phyloP scores from a whole-genome alignment of 257 asterid genomes.

The Mitragyna speciosa region DNA sequence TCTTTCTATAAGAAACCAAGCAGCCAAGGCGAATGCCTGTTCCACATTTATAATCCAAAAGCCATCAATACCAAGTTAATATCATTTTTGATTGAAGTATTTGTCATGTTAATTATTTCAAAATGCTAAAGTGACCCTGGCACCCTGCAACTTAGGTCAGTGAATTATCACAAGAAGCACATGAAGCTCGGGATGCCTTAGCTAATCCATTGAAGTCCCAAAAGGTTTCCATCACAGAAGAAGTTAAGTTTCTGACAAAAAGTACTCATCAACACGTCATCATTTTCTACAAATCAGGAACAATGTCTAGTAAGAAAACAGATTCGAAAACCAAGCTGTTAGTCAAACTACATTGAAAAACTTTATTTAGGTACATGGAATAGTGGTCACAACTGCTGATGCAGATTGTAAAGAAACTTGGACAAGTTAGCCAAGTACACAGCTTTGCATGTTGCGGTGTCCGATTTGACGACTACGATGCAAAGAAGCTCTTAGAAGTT shows the following conservation, averaged over 20 bases:
- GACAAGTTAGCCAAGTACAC: background rate
- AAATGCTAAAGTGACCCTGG: background rate
- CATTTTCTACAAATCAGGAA: background rate
- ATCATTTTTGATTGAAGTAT: no score
- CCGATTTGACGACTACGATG: no score
- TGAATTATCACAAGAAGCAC: background rate
- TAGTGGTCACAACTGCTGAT: background rate
- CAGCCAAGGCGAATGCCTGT: background rate
- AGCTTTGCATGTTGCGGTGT: background rate
- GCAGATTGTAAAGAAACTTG: background rate
- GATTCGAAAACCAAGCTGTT: background rate
- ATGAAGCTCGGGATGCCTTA: no score
- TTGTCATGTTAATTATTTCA: background rate
- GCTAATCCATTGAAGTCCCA: background rate
- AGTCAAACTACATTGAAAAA: background rate
- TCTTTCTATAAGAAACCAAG: background rate
- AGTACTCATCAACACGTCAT: background rate
- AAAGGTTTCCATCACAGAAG: background rate
- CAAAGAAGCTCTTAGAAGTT: background rate
- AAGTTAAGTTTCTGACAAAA: background rate
- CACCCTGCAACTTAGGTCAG: background rate
- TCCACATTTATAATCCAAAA: background rate
- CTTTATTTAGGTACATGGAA: background rate
- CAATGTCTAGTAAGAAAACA: background rate
- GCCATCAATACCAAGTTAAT: background rate